These are phyloP conservation scores for Rubia tinctorum DNA, from an alignment of 305 asterid genomes.

Conservation along the genomic window DNA sequence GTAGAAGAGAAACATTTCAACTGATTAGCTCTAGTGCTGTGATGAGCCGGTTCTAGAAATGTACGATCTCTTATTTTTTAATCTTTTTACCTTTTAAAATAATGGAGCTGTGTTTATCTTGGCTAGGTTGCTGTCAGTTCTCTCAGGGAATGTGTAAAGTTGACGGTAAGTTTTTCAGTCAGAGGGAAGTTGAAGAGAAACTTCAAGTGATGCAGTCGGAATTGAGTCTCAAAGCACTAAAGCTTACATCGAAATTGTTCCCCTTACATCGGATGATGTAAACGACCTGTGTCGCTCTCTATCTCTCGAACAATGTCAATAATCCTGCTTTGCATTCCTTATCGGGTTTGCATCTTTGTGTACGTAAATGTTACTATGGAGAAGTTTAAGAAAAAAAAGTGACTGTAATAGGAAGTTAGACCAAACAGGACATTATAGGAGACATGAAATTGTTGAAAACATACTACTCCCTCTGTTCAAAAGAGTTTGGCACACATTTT, in stretches of 20 bases:
- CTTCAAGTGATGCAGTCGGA: not conserved
- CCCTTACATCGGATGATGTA: too few species aligned
- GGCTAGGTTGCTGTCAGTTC: not conserved
- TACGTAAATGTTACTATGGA: not conserved
- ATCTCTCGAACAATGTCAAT: not conserved
- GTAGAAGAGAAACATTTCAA: slow-evolving; percentile 1
- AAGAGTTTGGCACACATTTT: too few species aligned
- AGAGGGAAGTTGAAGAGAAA: too few species aligned
- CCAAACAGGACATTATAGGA: too few species aligned
- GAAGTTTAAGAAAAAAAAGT: too few species aligned
- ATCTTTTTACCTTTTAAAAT: not conserved
- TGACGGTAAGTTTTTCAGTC: not conserved
- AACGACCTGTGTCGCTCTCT: not conserved
- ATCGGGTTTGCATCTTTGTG: too few species aligned
- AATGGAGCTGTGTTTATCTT: too few species aligned
- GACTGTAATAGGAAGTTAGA: too few species aligned
- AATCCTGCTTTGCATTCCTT: not conserved
- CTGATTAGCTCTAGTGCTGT: not conserved
- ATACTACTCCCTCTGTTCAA: too few species aligned
- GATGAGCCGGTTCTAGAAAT: too few species aligned
- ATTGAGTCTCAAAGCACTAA: not conserved
- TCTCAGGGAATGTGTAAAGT: not conserved
- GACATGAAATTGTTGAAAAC: too few species aligned
- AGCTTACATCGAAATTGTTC: not conserved
- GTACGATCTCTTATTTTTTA: not conserved